Base-by-base conservation (phyloP, 805 yeast species). In the Nakazawaea anatomiae region DNA sequence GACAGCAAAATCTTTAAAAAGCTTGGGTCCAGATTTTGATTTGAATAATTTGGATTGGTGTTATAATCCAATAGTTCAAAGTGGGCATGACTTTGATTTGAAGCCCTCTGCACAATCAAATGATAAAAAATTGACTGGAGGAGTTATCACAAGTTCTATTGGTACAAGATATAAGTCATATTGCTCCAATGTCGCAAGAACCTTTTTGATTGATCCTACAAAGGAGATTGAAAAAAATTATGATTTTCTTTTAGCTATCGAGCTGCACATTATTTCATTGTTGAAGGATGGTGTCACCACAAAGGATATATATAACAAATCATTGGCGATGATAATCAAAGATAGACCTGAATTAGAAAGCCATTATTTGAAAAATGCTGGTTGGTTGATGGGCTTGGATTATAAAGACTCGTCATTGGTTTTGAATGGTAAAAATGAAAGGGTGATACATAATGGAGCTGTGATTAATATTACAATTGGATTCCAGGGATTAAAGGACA, bases 311-410 rank as follows among this genome's bases (percentile, higher is more conserved):
- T 91, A 87, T 66, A 72, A 71, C 45, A 81, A 83, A 10, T 81
- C 88, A 0, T 50, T 80, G n/a, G 79, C 73, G 10, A 84, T 67
- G 57, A 76, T 91, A 54, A 75, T 78, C 57, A 67, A 75, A 18
- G 81, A 81, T 53, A 77, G 79, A 56, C 87, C 95, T 2, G 88
- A 82, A 25, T 71, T 92, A 58, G 82, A 74, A 36, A 61, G 70
- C 29, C 72, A 79, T 59, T 85, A 90, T 57, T 76, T 90, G 46
- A 87, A 87, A 61, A 88, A 88, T 60, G 78, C 85, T 55, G 98
- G 98, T 48, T 88, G 94, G 79, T 73, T 88, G 52, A 84, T 88
- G 51, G 98, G 98, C 53, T 77, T 92, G 54, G 97, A 89, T 61
- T 89, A 88, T 62, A 79, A 96, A 67, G 97, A 90, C 65, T 76